Conservation (phyloP, 768 basidiomycete genomes). For the Albatrellus ellisii region DNA sequence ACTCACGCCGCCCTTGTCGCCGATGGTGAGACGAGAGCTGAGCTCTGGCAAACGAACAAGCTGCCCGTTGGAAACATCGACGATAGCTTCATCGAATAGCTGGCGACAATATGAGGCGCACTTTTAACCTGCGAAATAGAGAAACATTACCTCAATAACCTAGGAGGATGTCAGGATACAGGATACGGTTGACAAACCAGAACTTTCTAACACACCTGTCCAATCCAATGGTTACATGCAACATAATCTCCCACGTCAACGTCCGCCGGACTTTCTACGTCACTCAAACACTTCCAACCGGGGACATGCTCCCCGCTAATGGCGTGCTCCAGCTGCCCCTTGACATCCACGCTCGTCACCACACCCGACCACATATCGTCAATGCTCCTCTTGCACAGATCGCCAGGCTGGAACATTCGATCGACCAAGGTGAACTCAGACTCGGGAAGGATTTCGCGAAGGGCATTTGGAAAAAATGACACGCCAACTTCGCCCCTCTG, state of each 20-base stretch:
- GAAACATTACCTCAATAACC: conserved; percentile 61
- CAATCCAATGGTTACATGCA: conserved; percentile 75
- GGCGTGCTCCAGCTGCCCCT: conserved; percentile 61
- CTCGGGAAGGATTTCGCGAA: conserved; percentile 61
- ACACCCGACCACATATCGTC: conserved; percentile 69
- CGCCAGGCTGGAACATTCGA: conserved; percentile 65
- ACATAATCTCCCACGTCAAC: conserved; percentile 77
- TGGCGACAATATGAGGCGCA: conserved; percentile 19
- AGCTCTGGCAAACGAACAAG: conserved; percentile 69
- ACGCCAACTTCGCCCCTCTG: conserved; percentile 74
- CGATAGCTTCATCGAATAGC: conserved; percentile 76
- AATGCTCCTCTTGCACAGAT: conserved; percentile 68
- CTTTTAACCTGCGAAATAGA: conserved; percentile 1
- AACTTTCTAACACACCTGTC: conserved; percentile 56
- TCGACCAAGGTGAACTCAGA: conserved; percentile 58
- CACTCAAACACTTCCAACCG: conserved; percentile 48
- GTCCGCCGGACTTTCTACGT: conserved; percentile 42
- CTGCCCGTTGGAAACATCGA: conserved; percentile 50
- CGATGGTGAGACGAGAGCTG: conserved; percentile 60
- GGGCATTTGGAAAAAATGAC: conserved; percentile 42
- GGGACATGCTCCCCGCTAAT: conserved; percentile 46
- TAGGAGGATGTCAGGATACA: conserved; percentile 17
- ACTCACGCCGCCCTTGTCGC: conserved; percentile 62
- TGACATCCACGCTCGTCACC: conserved; percentile 47
- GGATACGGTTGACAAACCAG: conserved; percentile 7